phyloP scores from a whole-genome alignment of 1,284 basidiomycete species.

The Puccinia triticina region DNA sequence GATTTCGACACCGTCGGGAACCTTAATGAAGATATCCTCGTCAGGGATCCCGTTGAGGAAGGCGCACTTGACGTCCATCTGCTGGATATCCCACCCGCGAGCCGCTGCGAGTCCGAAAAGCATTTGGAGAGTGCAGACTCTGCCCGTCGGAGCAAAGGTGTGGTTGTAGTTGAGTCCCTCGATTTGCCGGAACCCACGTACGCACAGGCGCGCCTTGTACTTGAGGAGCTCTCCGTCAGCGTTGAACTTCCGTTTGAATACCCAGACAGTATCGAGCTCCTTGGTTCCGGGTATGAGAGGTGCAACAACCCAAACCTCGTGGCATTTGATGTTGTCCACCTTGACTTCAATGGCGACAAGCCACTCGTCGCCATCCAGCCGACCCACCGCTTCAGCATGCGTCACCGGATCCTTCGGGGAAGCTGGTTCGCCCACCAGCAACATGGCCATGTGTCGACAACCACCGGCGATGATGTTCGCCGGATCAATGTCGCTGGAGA shows the following conservation, averaged over 20 bases:
- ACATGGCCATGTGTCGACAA: background rate
- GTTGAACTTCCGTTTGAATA: background rate
- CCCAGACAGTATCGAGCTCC: background rate
- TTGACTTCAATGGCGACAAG: conserved; percentile 5
- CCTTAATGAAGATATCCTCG: background rate
- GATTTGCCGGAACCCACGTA: background rate
- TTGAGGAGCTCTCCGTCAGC: conserved; percentile 1
- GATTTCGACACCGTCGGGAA: background rate
- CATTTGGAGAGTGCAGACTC: background rate
- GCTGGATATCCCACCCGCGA: background rate
- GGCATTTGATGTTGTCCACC: background rate
- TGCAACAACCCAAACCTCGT: background rate
- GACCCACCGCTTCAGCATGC: background rate
- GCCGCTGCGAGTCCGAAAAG: background rate
- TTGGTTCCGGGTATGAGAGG: background rate
- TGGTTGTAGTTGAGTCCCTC: background rate
- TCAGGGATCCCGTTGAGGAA: conserved; percentile 21
- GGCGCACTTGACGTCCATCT: conserved; percentile 17
- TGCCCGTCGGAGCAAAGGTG: conserved; percentile 27
- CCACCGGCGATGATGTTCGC: background rate
- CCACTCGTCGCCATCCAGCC: background rate
- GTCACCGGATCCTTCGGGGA: background rate
- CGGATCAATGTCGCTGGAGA: background rate
- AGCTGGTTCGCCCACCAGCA: background rate
- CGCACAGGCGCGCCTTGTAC: conserved; percentile 11